Evolutionary conservation across 495 filamentous ascomycete species (phyloP).

Genomic region (Aspergillus bridgeri): DNA sequence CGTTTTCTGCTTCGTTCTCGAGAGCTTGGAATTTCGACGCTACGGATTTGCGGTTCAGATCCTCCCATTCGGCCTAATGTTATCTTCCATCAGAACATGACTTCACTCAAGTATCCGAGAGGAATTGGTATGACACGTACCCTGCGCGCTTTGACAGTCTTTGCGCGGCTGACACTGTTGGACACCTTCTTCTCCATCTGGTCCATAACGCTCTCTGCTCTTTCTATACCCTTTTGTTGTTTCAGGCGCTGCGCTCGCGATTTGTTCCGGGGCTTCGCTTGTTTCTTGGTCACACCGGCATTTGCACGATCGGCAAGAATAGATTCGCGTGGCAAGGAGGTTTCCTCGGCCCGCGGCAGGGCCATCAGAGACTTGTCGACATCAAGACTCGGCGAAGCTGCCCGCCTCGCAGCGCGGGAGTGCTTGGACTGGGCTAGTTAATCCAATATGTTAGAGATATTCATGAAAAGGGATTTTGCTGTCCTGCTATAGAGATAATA

Average conservation of each 20-base stretch:
- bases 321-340: constrained; percentile 50
- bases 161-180: constrained; percentile 59
- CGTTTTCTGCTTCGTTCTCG: constrained; percentile 20
- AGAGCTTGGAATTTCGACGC: constrained; percentile 28
- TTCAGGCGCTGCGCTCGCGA: constrained; percentile 63
- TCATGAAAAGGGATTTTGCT: neutral
- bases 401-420: constrained; percentile 72
- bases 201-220: constrained; percentile 67
- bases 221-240: constrained; percentile 68
- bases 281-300: constrained; percentile 66
- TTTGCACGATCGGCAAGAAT: constrained; percentile 56
- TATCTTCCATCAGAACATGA: constrained; percentile 17
- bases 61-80: constrained; percentile 41
- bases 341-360: constrained; percentile 52
- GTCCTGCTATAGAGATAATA: neutral
- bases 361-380: constrained; percentile 71
- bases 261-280: constrained; percentile 54
- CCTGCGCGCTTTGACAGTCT: constrained; percentile 49
- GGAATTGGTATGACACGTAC: constrained; percentile 24
- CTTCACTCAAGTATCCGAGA: constrained; percentile 1
- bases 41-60: constrained; percentile 35
- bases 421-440: constrained; percentile 48
- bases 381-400: constrained; percentile 65
- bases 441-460: constrained; percentile 17
- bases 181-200: constrained; percentile 66